Evolutionary conservation across 1,284 basidiomycete species (phyloP).

Genomic region (Ganoderma multipileum): DNA sequence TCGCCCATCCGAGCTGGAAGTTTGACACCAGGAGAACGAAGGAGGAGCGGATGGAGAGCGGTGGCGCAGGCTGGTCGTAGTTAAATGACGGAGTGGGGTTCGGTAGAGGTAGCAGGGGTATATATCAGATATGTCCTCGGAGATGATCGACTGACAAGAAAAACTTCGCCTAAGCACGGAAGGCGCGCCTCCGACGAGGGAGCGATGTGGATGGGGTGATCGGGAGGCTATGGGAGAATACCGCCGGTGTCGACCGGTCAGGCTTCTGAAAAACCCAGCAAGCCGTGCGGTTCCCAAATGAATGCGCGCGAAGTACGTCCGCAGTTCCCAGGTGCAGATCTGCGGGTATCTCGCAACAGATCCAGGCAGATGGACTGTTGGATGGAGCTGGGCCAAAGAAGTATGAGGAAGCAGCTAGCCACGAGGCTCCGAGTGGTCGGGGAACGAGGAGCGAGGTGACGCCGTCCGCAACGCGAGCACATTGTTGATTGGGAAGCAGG

Average conservation of each 20-base stretch:
- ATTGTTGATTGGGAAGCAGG: conserved; percentile 4
- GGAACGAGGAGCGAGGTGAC: conserved; percentile 7
- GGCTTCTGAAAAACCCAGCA: conserved; percentile 18
- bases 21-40: conserved; percentile 22
- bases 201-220: conserved; percentile 20
- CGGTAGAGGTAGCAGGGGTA: conserved; percentile 17
- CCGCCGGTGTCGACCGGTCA: conserved; percentile 20
- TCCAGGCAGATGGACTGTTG: conserved; percentile 16
- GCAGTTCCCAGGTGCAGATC: conserved; percentile 16
- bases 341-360: conserved; percentile 15
- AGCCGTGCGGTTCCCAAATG: conserved; percentile 19
- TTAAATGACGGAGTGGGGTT: conserved; percentile 20
- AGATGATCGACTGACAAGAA: conserved; percentile 27
- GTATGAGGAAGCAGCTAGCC: conserved; percentile 8
- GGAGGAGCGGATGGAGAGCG: conserved; percentile 20
- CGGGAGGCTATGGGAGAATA: conserved; percentile 18
- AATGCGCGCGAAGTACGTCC: conserved; percentile 9
- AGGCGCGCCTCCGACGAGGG: conserved; percentile 10
- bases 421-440: conserved; percentile 17
- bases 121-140: conserved; percentile 30
- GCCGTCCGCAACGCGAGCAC: conserved; percentile 3
- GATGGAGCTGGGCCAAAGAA: conserved; percentile 16
- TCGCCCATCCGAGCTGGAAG: conserved; percentile 18
- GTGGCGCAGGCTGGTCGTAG: conserved; percentile 15
- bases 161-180: conserved; percentile 17